Conservation (phyloP, 805 yeast species). For the Saccharomycopsis schoenii region DNA sequence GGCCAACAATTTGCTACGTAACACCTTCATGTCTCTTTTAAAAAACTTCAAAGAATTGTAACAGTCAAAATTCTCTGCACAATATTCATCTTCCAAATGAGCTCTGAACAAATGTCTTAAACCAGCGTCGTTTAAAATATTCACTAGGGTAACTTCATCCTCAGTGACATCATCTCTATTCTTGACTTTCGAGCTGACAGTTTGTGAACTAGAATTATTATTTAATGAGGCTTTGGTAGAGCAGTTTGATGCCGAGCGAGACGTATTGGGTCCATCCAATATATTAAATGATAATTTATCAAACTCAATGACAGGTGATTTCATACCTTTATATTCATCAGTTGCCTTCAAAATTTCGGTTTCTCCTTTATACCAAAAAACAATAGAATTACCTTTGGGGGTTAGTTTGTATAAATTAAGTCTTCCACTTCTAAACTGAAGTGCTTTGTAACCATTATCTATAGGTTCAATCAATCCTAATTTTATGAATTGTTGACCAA, state of each 20-base stretch:
- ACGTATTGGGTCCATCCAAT: neutral
- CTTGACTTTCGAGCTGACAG: neutral
- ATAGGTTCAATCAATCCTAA: slow-evolving; percentile 38
- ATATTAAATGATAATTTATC: neutral
- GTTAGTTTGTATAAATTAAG: slow-evolving; percentile 35
- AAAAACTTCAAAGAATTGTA: slow-evolving; percentile 50
- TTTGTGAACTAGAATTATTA: too few species aligned
- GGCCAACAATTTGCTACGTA: slow-evolving; percentile 27
- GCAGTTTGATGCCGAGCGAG: neutral
- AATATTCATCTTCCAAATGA: slow-evolving; percentile 55
- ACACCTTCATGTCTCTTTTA: slow-evolving; percentile 33
- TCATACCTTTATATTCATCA: neutral
- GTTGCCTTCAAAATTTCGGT: neutral
- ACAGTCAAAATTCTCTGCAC: slow-evolving; percentile 71
- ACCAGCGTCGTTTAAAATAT: slow-evolving; percentile 65
- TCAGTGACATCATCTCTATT: neutral
- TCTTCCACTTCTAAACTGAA: slow-evolving; percentile 27
- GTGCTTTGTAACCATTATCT: slow-evolving; percentile 14
- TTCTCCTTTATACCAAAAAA: slow-evolving; percentile 26
- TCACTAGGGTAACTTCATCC: slow-evolving; percentile 19
- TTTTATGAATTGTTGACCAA: slow-evolving; percentile 42
- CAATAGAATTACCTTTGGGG: slow-evolving; percentile 31
- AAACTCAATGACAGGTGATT: neutral
- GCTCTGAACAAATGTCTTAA: slow-evolving; percentile 53
- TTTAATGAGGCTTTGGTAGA: neutral